phyloP scores from a whole-genome alignment of 306 rosid genomes.

The Urtica urens region DNA sequence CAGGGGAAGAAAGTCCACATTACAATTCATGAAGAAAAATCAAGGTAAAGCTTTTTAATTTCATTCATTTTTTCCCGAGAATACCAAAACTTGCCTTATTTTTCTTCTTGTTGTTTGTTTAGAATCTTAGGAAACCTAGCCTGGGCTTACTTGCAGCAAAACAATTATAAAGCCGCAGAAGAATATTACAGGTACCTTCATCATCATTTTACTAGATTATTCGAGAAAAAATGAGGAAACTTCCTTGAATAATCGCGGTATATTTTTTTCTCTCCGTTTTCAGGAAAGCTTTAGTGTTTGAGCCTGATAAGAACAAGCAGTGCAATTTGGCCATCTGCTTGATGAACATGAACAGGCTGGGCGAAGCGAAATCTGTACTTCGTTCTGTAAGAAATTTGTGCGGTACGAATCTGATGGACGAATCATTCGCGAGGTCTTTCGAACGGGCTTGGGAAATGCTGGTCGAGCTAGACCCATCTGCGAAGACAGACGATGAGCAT shows the following conservation, averaged over 20 bases:
- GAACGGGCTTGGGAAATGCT: constrained; percentile 66
- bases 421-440: constrained; percentile 58
- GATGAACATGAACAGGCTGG: constrained; percentile 55
- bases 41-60: constrained; percentile 35
- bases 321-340: constrained; percentile 90
- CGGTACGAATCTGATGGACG: constrained; percentile 61
- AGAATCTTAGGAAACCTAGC: constrained; percentile 91
- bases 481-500: constrained; percentile 15
- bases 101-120: constrained; percentile 3
- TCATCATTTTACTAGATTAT: neutral
- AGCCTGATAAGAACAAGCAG: constrained; percentile 72
- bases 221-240: neutral
- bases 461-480: constrained; percentile 31
- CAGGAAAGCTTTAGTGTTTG: constrained; percentile 77
- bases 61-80: no score
- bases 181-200: constrained; percentile 56
- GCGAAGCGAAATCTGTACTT: constrained; percentile 73
- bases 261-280: neutral
- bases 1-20: constrained; percentile 85
- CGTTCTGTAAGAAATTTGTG: constrained; percentile 52
- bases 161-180: constrained; percentile 50
- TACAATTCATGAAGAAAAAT: constrained; percentile 73
- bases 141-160: constrained; percentile 87
- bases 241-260: neutral
- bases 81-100: neutral